Base-by-base conservation (phyloP, 2,329 filamentous ascomycete genomes). In the Cladosporium sp. region DNA sequence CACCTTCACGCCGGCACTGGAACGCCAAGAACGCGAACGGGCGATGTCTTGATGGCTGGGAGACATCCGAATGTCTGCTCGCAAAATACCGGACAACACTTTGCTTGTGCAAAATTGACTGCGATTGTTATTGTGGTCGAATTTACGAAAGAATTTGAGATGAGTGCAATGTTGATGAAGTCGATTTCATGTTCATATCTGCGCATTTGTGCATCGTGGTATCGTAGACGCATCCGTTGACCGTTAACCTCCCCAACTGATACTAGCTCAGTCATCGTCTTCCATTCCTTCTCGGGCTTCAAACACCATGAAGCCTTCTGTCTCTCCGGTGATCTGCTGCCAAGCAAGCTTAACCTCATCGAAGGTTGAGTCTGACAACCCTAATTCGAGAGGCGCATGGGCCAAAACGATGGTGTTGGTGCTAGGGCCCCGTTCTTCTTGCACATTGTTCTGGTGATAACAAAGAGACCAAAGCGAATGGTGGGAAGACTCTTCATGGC, bases 331-430 rank as follows among this genome's bases (percentile, higher is more conserved):
- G 3, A 90, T 76, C 45, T 74, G 72, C 56, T 79, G 74, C 90
- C 91, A 97, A 6, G 84, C 82, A 9, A 78, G 69, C 55, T 80
- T 80, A 2, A 95, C 87, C 22, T 80, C 69, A 6, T 82, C 78
- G 9, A 96, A 70, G 1, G 83, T 72, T 0, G 72, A 65, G 60
- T 96, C 92, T 61, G 89, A 82, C 58, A 95, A 87, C 0, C 86
- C 79, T 7, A 95, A 76, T 57, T 86, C 84, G 8, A 84, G 69
- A 2, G 81, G 75, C 0, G 82, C 66, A 1, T 73, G 68, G 41
- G 85, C 69, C 14, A 83, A 65, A 19, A 71, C 71, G 9, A 76
- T 70, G 9, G 62, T 58, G 7, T 68, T 62, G n/a, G 43, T 4
- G n/a, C 19, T 28, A 13, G 28, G n/a, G 9, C 18, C 35, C 5